phyloP scores from a whole-genome alignment of 75 land plant species.

The Ceratopteris richardii region DNA sequence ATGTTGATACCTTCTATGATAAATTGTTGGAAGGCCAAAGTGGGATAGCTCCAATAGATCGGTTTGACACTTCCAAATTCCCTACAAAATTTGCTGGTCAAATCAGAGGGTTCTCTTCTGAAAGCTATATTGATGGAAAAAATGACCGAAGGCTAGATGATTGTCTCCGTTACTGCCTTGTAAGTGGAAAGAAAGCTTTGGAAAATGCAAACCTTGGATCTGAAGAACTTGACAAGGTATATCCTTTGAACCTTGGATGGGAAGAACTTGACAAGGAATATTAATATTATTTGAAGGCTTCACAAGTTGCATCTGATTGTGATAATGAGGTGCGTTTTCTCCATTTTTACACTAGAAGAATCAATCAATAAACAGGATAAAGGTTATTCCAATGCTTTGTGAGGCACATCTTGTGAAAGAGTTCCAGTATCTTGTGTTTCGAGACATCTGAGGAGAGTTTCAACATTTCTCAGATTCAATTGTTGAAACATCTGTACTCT shows the following conservation, averaged over 20 bases:
- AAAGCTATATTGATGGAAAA: conserved; percentile 70
- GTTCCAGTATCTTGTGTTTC: no score
- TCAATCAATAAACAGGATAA: no score
- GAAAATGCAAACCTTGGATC: conserved; percentile 48
- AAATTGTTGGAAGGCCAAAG: conserved; percentile 56
- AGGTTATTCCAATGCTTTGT: no score
- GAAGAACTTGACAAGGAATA: not conserved
- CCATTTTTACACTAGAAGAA: no score
- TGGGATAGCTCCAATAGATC: conserved; percentile 46
- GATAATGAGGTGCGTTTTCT: no score
- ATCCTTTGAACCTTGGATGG: no score
- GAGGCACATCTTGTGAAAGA: no score
- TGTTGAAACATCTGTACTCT: no score
- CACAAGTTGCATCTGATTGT: no score
- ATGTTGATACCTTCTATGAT: conserved; percentile 57
- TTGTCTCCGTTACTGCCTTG: conserved; percentile 57
- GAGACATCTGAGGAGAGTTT: no score
- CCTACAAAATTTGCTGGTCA: conserved; percentile 67
- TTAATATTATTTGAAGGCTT: not conserved
- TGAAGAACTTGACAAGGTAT: conserved; percentile 42
- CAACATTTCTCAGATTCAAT: no score
- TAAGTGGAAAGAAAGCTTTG: conserved; percentile 59
- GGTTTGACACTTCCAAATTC: conserved; percentile 63
- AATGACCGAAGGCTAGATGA: conserved; percentile 66
- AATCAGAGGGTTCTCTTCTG: conserved; percentile 45